These are phyloP conservation scores for Nicotiana rustica DNA, from an alignment of 305 asterid species.

Conservation along the genomic window DNA sequence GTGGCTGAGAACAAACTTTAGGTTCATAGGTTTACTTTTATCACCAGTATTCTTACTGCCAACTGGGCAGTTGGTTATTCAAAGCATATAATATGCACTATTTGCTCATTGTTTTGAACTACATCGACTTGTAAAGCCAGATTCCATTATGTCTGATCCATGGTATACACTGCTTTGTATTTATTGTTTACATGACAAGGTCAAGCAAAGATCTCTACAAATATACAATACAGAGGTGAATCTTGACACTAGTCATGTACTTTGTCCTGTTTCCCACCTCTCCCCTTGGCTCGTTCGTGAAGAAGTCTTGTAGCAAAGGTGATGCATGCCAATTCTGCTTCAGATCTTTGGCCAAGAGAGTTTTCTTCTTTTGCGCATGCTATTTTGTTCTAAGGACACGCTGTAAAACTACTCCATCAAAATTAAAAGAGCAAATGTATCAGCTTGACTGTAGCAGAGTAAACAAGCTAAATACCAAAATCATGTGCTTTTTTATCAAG, in stretches of 20 bases:
- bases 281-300: background rate
- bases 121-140: background rate
- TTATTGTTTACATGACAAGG: background rate
- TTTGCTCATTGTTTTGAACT: conserved; percentile 14
- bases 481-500: background rate
- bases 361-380: background rate
- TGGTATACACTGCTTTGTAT: background rate
- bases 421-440: background rate
- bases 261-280: background rate
- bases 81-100: background rate
- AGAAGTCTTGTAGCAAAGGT: background rate
- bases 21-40: conserved; percentile 34
- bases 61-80: background rate
- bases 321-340: conserved; percentile 17
- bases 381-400: background rate
- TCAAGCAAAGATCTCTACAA: conserved; percentile 1
- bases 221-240: background rate
- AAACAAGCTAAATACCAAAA: background rate
- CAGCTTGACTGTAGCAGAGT: background rate
- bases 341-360: background rate
- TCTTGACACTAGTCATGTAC: background rate
- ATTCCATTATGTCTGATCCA: background rate
- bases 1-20: conserved; percentile 47
- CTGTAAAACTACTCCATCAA: background rate
- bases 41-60: conserved; percentile 20